Evolutionary conservation across 768 basidiomycete species (phyloP).

Genomic region (Tephrocybe sp.): DNA sequence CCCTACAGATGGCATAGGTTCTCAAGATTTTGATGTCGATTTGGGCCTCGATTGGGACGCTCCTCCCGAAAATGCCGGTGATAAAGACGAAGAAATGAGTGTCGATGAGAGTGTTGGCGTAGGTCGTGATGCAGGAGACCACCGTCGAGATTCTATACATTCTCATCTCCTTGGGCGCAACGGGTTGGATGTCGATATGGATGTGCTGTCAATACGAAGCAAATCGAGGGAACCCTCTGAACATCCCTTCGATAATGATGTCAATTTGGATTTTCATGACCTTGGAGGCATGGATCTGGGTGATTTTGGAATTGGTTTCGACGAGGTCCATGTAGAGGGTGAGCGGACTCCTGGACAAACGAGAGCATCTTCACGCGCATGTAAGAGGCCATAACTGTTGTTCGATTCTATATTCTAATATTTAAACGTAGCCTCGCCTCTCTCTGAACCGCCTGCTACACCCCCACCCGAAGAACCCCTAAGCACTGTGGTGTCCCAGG

Average conservation of each 20-base stretch:
- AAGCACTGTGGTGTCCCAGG: slow-evolving; percentile 40
- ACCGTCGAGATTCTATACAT: slow-evolving; percentile 53
- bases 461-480: slow-evolving; percentile 63
- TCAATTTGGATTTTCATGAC: slow-evolving; percentile 45
- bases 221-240: slow-evolving; percentile 65
- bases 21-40: slow-evolving; percentile 78
- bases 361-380: slow-evolving; percentile 62
- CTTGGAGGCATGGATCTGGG: slow-evolving; percentile 65
- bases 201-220: slow-evolving; percentile 57
- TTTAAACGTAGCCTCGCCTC: slow-evolving; percentile 58
- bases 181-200: slow-evolving; percentile 50
- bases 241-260: slow-evolving; percentile 59
- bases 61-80: slow-evolving; percentile 36
- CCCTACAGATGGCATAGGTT: slow-evolving; percentile 79
- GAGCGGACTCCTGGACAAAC: slow-evolving; percentile 59
- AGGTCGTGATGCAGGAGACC: slow-evolving; percentile 64
- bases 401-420: background rate
- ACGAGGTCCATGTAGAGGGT: slow-evolving; percentile 43
- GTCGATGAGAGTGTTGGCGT: slow-evolving; percentile 65
- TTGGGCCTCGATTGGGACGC: slow-evolving; percentile 79
- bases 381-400: slow-evolving; percentile 36
- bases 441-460: slow-evolving; percentile 72
- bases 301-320: slow-evolving; percentile 62
- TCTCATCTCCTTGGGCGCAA: slow-evolving; percentile 54
- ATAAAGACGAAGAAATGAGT: slow-evolving; percentile 51